Evolutionary conservation across 2,329 filamentous ascomycete species (phyloP).

Genomic region (Trichoderma sp.): DNA sequence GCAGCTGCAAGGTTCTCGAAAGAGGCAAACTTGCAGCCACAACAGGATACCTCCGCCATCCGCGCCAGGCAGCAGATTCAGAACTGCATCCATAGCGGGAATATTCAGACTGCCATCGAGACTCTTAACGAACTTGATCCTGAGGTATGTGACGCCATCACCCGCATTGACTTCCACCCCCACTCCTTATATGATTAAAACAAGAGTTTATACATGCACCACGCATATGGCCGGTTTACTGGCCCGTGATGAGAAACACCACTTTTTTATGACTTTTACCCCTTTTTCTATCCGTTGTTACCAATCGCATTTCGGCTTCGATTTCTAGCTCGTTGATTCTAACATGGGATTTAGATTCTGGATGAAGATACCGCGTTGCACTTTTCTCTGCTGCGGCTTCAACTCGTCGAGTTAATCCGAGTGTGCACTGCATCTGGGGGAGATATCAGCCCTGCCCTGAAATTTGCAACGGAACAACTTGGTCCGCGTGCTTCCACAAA

Average conservation of each 20-base stretch:
- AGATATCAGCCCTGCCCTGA: constrained; percentile 77
- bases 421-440: constrained; percentile 66
- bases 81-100: constrained; percentile 79
- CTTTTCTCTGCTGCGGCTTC: constrained; percentile 85
- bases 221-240: constrained; percentile 82
- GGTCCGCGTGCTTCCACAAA: constrained; percentile 84
- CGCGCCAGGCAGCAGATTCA: constrained; percentile 79
- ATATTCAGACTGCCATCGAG: constrained; percentile 83
- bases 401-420: constrained; percentile 91
- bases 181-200: constrained; percentile 76
- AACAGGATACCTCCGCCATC: constrained; percentile 72
- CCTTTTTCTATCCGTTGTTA: neutral
- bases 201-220: constrained; percentile 90
- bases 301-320: neutral
- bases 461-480: constrained; percentile 85
- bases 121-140: constrained; percentile 87
- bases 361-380: constrained; percentile 82
- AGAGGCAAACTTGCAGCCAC: constrained; percentile 83
- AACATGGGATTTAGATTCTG: constrained; percentile 66
- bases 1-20: constrained; percentile 91
- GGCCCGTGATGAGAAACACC: constrained; percentile 88
- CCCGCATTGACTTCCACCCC: constrained; percentile 45
- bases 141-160: constrained; percentile 64
- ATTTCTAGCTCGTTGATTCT: neutral
- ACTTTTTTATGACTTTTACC: constrained; percentile 48